Base-by-base conservation (phyloP, 2,329 filamentous ascomycete genomes). In the Cladosporium sp. region DNA sequence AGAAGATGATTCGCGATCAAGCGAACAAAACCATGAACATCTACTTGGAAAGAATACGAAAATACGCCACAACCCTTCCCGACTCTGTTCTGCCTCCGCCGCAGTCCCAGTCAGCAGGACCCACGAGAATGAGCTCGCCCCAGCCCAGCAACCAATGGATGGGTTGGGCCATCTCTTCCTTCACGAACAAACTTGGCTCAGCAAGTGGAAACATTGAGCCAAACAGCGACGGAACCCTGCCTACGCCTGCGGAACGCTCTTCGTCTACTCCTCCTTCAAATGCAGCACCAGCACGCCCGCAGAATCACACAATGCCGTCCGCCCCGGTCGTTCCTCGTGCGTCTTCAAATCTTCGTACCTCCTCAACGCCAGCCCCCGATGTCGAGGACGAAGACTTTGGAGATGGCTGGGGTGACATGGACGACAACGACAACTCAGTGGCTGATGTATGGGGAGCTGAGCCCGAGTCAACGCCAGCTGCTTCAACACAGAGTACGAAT, bases 131-230 rank as follows among this genome's bases (percentile, higher is more conserved):
- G 84, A 89, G 89, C 68, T 95, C 91, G 1, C 89, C 92, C 1
- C 90, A 92, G 67, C 73, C 73, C 3, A 67, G 73, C 16, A 77
- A 85, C 25, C 88, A 88, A 2, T 98, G 95, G 95, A 88, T 95
- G 1, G 95, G 95, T 14, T 99, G 95, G 95, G 95, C 95, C 1
- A 97, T 99, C 63, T 98, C 95, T 0, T 97, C 93, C 1, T 99
- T 99, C 76, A 98, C 95, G 1, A 98, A 98, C 79, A 97, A 97
- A 73, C 77, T 98, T 14, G 89, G 92, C 1, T 80, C 91, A 0
- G 93, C 92, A 0, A 90, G 90, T 10, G 95, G 95, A 21, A 91
- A 97, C 65, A 99, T 99, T 68, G 85, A 94, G 74, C 80, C 87
- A 14, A 76, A 84, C 21, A 78, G 82, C 62, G 83, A 84, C 67